A percentile compares a stretch with the other conserved stretches of the same genome.
Conservation (phyloP, 495 filamentous ascomycete genomes). For the Trichoderma parareesei region DNA sequence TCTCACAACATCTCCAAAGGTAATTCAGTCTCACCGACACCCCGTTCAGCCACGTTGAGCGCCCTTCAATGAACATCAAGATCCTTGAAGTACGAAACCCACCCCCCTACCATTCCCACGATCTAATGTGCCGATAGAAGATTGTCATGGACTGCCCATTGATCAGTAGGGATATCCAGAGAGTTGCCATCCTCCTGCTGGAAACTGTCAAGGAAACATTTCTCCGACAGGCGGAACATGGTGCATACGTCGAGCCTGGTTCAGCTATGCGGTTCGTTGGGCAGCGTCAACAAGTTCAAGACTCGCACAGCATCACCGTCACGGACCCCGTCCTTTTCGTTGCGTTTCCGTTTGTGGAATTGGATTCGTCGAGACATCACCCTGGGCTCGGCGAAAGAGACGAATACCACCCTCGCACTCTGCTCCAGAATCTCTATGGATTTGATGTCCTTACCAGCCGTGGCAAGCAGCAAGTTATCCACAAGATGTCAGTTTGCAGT, state of each 20-base stretch:
- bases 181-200: not conserved
- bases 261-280: not conserved
- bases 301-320: not conserved
- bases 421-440: slow-evolving; percentile 5
- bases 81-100: not conserved
- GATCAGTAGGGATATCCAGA: not conserved
- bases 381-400: not conserved
- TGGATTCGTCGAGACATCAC: not conserved
- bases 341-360: not conserved
- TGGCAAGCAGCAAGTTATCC: slow-evolving; percentile 2
- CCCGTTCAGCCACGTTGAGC: not conserved
- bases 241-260: slow-evolving; percentile 2
- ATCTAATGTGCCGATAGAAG: not conserved
- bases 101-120: not conserved
- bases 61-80: not conserved
- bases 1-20: not conserved
- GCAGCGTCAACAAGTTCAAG: not conserved
- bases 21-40: not conserved
- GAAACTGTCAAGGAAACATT: not conserved
- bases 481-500: not conserved
- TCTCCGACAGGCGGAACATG: not conserved
- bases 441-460: not conserved
- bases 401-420: slow-evolving; percentile 4
- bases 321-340: not conserved
- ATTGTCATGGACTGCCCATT: not conserved